Evolutionary conservation across 2,329 filamentous ascomycete genomes (phyloP), one percentile per base, ranked within the genome.

Genomic region (Cladosporium sp.): DNA sequence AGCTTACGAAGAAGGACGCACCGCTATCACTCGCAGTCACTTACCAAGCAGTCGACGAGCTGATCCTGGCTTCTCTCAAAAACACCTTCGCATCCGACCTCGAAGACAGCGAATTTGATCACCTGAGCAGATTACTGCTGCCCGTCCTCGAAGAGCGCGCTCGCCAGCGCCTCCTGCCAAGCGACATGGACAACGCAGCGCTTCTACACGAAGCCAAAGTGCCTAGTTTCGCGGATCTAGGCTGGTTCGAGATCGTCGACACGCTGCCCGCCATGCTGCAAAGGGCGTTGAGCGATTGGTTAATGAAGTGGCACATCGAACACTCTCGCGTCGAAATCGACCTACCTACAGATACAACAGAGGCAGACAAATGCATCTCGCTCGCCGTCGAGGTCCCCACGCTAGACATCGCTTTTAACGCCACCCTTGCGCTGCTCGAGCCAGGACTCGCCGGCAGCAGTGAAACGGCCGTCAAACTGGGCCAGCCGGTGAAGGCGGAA

Each of bases 301-400:
- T 85, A 37, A 64, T 68, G 54, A 62, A 70, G 22, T 86, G 82
- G 80, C 80, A 85, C 62, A 65, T 73, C 9, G 45, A 60, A 51
- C 66, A 62, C 63, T 43, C 19, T 7, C 34, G 41, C 17, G 32
- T 71, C 58, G 54, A 57, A 18, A 57, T 61, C 47, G 49, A 50
- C 51, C 52, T 37, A 58, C 63, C 39, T 15, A 41, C 57, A 12
- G 1, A 68, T 66, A 1, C 63, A 15, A 42, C 45, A 12, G 22
- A 17, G 74, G 52, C 32, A 22, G 24, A 43, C 9, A 55, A 55
- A 17, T 84, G 83, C 11, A 91, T 99, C 59, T 75, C 86, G 24
- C 95, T 99, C 47, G 88, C 91, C 0, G 91, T 99, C 12, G 89
- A 96, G 52, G 83, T 99, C 1, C 92, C 92, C 0, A 84, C 86